These are phyloP conservation scores for Thuja plicata DNA, from an alignment of 83 land plant species.

Conservation along the genomic window DNA sequence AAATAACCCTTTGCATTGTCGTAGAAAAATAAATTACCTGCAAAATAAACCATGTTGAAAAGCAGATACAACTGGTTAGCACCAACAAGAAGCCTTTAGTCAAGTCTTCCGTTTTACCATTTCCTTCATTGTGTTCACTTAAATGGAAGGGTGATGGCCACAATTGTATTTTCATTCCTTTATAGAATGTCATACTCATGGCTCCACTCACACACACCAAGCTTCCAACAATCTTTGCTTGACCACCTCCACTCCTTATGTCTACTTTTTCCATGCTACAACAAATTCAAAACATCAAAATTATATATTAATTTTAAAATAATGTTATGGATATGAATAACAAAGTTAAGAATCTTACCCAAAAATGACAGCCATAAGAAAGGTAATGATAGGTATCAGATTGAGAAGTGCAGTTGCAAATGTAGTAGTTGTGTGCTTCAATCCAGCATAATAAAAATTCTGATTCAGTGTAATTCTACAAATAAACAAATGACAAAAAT, in stretches of 20 bases:
- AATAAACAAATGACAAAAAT: background rate
- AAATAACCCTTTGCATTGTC: constrained; percentile 16
- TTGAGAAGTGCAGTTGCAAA: no score
- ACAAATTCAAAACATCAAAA: no score
- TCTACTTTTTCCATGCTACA: no score
- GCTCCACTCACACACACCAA: no score
- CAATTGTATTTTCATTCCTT: background rate
- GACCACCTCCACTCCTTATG: no score
- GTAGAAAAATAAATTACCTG: no score
- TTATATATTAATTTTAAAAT: no score
- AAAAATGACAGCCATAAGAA: constrained; percentile 3
- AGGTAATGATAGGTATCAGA: no score
- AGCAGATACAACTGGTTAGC: constrained; percentile 38
- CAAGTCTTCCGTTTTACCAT: constrained; percentile 1
- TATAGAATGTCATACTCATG: no score
- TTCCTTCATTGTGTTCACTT: background rate
- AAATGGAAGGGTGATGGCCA: constrained; percentile 36
- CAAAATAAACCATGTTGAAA: constrained; percentile 21
- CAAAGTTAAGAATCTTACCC: constrained; percentile 26
- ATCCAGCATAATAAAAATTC: constrained; percentile 47
- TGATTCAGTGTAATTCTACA: constrained; percentile 53
- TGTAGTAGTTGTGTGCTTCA: constrained; percentile 39
- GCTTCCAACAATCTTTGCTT: no score
- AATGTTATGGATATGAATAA: no score
- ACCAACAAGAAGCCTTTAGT: constrained; percentile 40